Base-by-base conservation (phyloP, 23 red algal genomes). In the Gracilaria caudata region DNA sequence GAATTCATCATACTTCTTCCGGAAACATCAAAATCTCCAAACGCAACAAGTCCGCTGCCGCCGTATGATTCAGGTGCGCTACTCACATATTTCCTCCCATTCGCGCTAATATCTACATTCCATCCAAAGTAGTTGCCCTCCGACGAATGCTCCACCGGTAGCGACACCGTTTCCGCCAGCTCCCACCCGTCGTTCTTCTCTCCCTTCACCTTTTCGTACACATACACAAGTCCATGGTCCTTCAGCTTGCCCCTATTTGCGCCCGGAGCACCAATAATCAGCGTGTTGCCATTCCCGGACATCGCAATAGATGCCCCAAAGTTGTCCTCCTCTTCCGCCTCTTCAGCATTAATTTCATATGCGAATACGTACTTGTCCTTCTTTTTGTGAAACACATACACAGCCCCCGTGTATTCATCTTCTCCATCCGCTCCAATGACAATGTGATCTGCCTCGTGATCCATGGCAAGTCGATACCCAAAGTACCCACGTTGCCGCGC, bases 401-500 rank as follows among this genome's bases (percentile, higher is more conserved):
- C 90, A 13, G 80, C 81, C 7, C 90, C 90, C 1, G 79, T 80
- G 58, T 94, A 94, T n/a, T 77, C 81, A 34, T 94, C 73, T 64
- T 94, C 90, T 7, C 90, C 90, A 30, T 94, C 90, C 9, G 90
- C 90, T 26, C 90, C 90, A 32, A 87, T 73, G 17, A 71, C 90
- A 41, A 94, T 44, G 25, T 65, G 56, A 32, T 33, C 9, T 21
- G 65, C 90, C 8, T 68, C 39, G 32, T 53, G 45, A 58, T 79
- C 65, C 68, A 94, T 78, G 0, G 81, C 82, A 7, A 94, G 39
- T 24, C 83, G 77, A 35, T 65, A 94, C 30, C 90, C 90, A 81
- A 94, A 94, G 63, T 73, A 94, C 4, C 81, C 90, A 33, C 56
- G 78, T 49, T 59, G 54, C 74, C 61, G 64, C 25, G 70, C 64